Evolutionary conservation across 495 filamentous ascomycete species (phyloP).

Genomic region (Neurospora sublineolata): DNA sequence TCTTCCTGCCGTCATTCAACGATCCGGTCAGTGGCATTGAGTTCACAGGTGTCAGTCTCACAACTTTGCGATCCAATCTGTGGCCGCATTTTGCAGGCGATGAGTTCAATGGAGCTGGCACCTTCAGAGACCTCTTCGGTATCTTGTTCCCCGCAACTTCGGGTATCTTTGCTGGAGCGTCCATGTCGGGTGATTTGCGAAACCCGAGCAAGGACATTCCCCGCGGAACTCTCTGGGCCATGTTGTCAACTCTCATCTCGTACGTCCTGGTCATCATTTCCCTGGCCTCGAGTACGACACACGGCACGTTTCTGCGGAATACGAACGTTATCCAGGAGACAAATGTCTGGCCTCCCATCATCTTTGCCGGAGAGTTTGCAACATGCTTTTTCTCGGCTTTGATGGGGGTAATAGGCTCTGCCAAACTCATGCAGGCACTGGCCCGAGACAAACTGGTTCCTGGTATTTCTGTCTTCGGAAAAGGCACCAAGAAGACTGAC

Average conservation of each 20-base stretch:
- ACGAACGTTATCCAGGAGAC: conserved; percentile 70
- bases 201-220: conserved; percentile 81
- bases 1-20: conserved; percentile 55
- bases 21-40: conserved; percentile 49
- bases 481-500: conserved; percentile 62
- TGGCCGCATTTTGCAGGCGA: conserved; percentile 38
- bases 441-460: conserved; percentile 71
- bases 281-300: conserved; percentile 66
- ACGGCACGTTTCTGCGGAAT: conserved; percentile 62
- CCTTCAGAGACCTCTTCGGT: conserved; percentile 74
- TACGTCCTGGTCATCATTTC: conserved; percentile 71
- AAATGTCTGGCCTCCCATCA: conserved; percentile 57
- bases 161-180: conserved; percentile 62
- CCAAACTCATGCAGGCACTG: conserved; percentile 79
- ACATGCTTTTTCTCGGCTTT: conserved; percentile 73
- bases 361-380: conserved; percentile 74
- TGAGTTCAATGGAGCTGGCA: conserved; percentile 50
- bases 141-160: conserved; percentile 77
- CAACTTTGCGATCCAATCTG: conserved; percentile 61
- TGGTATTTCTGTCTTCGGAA: conserved; percentile 61
- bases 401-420: conserved; percentile 79
- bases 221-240: conserved; percentile 64
- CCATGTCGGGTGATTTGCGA: conserved; percentile 79
- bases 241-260: conserved; percentile 61
- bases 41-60: conserved; percentile 62